Evolutionary conservation across 257 asterid species (phyloP).

Genomic region (Fraxinus anomala): DNA sequence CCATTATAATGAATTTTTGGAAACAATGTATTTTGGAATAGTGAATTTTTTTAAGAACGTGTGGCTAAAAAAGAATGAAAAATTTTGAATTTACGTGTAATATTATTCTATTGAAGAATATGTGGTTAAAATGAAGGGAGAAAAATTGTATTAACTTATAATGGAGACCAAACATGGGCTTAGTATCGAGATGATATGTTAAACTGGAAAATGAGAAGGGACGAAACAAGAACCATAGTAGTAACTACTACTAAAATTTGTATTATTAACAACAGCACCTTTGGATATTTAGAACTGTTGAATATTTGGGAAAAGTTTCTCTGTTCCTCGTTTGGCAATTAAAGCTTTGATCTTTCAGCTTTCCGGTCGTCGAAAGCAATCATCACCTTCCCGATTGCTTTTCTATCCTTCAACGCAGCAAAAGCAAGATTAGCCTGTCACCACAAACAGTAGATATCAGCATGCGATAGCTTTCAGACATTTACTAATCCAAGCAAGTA

Average conservation of each 20-base stretch:
- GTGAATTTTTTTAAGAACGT: too few species aligned
- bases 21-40: too few species aligned
- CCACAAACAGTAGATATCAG: constrained; percentile 5
- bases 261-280: background rate
- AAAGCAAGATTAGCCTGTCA: constrained; percentile 84
- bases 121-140: too few species aligned
- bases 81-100: too few species aligned
- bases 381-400: constrained; percentile 94
- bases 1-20: too few species aligned
- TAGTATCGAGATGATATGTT: too few species aligned
- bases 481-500: background rate
- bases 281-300: constrained; percentile 3
- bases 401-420: constrained; percentile 76
- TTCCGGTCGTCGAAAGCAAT: constrained; percentile 53
- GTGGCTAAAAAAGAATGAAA: too few species aligned
- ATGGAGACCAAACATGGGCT: too few species aligned
- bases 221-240: too few species aligned
- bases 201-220: too few species aligned
- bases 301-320: background rate
- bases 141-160: too few species aligned
- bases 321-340: background rate
- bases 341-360: constrained; percentile 59
- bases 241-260: background rate
- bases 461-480: background rate
- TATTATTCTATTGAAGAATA: too few species aligned